Conservation (phyloP, 768 basidiomycete species). For the Sutorius australiensis region DNA sequence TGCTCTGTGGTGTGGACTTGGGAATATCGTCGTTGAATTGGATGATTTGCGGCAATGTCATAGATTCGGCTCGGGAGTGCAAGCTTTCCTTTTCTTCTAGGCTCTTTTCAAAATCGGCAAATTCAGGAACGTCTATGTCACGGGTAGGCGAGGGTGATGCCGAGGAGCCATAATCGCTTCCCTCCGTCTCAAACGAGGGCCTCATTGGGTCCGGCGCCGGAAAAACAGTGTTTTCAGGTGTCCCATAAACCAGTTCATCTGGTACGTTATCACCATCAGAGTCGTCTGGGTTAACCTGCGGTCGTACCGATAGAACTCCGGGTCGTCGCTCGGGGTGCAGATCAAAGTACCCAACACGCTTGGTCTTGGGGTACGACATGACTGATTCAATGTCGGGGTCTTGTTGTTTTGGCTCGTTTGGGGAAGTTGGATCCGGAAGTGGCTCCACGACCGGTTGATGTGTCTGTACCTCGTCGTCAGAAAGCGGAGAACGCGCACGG, state of each 20-base stretch:
- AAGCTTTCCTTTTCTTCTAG: slow-evolving; percentile 23
- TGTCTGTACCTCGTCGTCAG: slow-evolving; percentile 36
- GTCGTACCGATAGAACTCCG: slow-evolving; percentile 23
- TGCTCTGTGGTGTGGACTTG: slow-evolving; percentile 40
- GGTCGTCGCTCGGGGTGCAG: slow-evolving; percentile 70
- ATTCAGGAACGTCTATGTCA: slow-evolving; percentile 32
- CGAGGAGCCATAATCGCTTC: slow-evolving; percentile 32
- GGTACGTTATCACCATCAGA: slow-evolving; percentile 36
- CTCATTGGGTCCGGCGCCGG: slow-evolving; percentile 26
- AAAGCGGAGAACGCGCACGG: slow-evolving; percentile 33
- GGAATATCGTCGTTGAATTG: slow-evolving; percentile 9
- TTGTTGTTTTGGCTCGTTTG: slow-evolving; percentile 39
- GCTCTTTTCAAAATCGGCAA: slow-evolving; percentile 18
- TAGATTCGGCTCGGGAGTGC: slow-evolving; percentile 28
- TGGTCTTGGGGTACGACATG: slow-evolving; percentile 33
- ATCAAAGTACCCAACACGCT: slow-evolving; percentile 69
- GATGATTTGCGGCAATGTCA: slow-evolving; percentile 22
- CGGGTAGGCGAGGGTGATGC: slow-evolving; percentile 24
- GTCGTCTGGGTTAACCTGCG: slow-evolving; percentile 27
- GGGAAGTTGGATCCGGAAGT: not conserved
- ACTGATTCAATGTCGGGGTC: slow-evolving; percentile 46
- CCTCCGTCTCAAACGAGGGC: slow-evolving; percentile 32
- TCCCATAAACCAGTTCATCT: slow-evolving; percentile 33
- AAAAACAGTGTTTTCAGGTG: slow-evolving; percentile 18
- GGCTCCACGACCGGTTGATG: slow-evolving; percentile 20